phyloP scores from a whole-genome alignment of 129 eudicot genomes.

The Artemisia tridentata region DNA sequence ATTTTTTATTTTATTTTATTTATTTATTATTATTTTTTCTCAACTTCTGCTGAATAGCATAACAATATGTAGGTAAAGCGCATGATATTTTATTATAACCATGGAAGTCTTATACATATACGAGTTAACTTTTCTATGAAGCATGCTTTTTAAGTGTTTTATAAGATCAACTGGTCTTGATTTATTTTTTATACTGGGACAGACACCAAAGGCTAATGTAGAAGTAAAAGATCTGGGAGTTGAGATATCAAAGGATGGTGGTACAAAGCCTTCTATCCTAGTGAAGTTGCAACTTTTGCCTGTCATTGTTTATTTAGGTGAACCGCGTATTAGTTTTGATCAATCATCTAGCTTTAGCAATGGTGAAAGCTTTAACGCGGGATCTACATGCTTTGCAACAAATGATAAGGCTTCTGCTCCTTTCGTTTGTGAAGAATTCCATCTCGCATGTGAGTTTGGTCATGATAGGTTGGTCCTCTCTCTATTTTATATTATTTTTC shows the following conservation, averaged over 20 bases:
- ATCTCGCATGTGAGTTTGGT: constrained; percentile 82
- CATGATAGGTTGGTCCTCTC: constrained; percentile 72
- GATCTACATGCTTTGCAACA: constrained; percentile 44
- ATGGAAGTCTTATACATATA: constrained; percentile 18
- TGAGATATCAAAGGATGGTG: constrained; percentile 81
- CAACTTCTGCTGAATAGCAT: constrained; percentile 1
- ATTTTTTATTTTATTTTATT: background rate
- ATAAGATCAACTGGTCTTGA: constrained; percentile 18
- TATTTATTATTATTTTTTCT: background rate
- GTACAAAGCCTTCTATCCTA: constrained; percentile 62
- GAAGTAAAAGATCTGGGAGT: constrained; percentile 85
- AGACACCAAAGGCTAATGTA: constrained; percentile 80
- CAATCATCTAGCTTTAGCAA: constrained; percentile 40
- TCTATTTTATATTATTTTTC: constrained; percentile 11
- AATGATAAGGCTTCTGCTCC: constrained; percentile 60
- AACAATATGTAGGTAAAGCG: background rate
- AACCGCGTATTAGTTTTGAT: constrained; percentile 54
- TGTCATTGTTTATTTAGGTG: constrained; percentile 59
- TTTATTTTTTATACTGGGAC: constrained; percentile 34
- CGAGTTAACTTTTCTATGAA: constrained; percentile 9
- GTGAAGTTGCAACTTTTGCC: constrained; percentile 82
- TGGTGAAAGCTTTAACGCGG: constrained; percentile 44
- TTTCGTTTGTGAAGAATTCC: constrained; percentile 83
- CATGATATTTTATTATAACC: background rate
- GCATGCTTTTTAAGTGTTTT: constrained; percentile 4